phyloP scores from a whole-genome alignment of 352 stramenopile genomes.

The Hyaloperonospora brassicae region DNA sequence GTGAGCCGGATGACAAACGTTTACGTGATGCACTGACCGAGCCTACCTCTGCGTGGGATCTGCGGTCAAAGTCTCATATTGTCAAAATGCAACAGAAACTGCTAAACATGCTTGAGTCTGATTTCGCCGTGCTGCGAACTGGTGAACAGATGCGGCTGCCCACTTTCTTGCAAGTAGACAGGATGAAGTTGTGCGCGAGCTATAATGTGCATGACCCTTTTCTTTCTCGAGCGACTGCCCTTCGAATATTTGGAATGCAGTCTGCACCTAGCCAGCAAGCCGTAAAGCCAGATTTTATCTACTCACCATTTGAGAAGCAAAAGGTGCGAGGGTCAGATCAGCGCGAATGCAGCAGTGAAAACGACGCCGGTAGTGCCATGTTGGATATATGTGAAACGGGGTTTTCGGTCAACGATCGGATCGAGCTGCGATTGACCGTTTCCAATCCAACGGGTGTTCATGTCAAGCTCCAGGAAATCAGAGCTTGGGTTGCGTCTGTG shows the following conservation, averaged over 20 bases:
- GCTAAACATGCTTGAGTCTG: slow-evolving; percentile 41
- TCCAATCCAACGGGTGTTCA: slow-evolving; percentile 63
- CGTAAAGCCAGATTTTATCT: slow-evolving; percentile 43
- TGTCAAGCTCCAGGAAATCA: slow-evolving; percentile 55
- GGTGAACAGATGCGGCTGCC: slow-evolving; percentile 46
- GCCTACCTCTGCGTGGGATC: slow-evolving; percentile 39
- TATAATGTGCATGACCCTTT: slow-evolving; percentile 33
- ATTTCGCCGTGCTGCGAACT: slow-evolving; percentile 44
- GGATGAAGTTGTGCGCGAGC: slow-evolving; percentile 34
- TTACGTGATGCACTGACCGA: slow-evolving; percentile 6
- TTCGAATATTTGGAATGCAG: slow-evolving; percentile 30
- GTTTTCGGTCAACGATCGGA: slow-evolving; percentile 48
- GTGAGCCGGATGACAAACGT: slow-evolving; percentile 9
- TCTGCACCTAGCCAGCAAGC: slow-evolving; percentile 13
- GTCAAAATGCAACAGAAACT: slow-evolving; percentile 46
- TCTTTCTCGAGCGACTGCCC: slow-evolving; percentile 25
- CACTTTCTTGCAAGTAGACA: slow-evolving; percentile 53
- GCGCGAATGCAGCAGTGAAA: slow-evolving; percentile 1
- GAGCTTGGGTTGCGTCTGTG: slow-evolving; percentile 35
- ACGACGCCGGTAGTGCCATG: slow-evolving; percentile 14
- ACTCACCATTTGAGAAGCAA: slow-evolving; percentile 54
- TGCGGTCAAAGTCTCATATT: slow-evolving; percentile 50
- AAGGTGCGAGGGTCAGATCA: slow-evolving; percentile 17
- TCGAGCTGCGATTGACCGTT: slow-evolving; percentile 49
- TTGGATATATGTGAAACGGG: slow-evolving; percentile 28